Evolutionary conservation across 768 basidiomycete genomes (phyloP).

Genomic region (Termitomyces heimii): DNA sequence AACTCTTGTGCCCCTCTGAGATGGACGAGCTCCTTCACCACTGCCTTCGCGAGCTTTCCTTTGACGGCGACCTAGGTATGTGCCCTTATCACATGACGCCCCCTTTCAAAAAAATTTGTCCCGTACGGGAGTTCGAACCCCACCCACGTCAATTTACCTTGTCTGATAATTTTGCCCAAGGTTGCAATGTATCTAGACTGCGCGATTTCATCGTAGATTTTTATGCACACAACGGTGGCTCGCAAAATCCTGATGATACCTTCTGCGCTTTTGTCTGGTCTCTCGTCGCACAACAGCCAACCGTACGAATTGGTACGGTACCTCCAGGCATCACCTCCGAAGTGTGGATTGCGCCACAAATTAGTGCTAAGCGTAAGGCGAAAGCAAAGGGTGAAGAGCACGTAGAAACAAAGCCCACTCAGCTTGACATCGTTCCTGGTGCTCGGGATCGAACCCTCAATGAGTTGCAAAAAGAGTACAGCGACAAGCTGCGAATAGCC

Average conservation of each 20-base stretch:
- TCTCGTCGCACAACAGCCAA: conserved; percentile 67
- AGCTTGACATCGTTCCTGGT: conserved; percentile 49
- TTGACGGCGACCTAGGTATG: conserved; percentile 88
- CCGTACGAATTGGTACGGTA: conserved; percentile 67
- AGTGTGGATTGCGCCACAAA: conserved; percentile 76
- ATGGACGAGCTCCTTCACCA: conserved; percentile 89
- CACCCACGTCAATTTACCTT: conserved; percentile 17
- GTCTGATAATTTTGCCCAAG: conserved; percentile 32
- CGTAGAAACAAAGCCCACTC: conserved; percentile 34
- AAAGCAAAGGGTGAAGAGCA: conserved; percentile 48
- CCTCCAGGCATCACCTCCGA: conserved; percentile 55
- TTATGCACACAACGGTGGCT: conserved; percentile 39
- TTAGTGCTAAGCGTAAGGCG: conserved; percentile 59
- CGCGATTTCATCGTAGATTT: conserved; percentile 65
- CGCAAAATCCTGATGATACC: conserved; percentile 61
- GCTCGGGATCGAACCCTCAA: conserved; percentile 49
- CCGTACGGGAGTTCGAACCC: conserved; percentile 39
- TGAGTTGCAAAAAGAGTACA: conserved; percentile 51
- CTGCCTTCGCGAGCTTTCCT: conserved; percentile 80
- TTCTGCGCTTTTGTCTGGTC: conserved; percentile 84
- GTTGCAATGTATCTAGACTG: conserved; percentile 69
- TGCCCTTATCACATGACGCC: conserved; percentile 28
- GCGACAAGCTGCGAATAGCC: conserved; percentile 63
- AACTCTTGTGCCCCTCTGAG: not conserved
- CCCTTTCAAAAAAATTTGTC: conserved; percentile 7